Evolutionary conservation across 345 rosid genomes (phyloP).

Genomic region (Gynandropsis gynandra): DNA sequence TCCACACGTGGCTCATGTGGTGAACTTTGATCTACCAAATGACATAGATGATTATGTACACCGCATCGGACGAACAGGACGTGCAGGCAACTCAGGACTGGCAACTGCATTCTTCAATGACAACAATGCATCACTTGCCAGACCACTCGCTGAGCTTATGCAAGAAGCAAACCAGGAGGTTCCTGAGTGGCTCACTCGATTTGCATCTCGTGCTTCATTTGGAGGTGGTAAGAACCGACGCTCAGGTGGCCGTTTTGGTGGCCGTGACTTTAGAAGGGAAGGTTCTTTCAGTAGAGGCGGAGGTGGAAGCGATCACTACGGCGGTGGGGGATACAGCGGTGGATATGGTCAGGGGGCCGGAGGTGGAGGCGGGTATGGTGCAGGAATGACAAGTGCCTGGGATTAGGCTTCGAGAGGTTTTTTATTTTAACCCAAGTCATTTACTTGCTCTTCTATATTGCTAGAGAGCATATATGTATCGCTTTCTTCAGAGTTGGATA

Average conservation of each 20-base stretch:
- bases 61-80: conserved; percentile 95
- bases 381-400: conserved; percentile 68
- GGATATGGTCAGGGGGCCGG: conserved; percentile 27
- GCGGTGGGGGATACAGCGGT: conserved; percentile 29
- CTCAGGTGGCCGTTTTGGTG: conserved; percentile 79
- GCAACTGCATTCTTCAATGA: conserved; percentile 98
- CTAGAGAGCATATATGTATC: conserved; percentile 25
- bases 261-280: conserved; percentile 79
- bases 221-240: conserved; percentile 67
- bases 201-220: conserved; percentile 61
- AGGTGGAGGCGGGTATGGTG: conserved; percentile 17
- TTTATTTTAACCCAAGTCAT: conserved; percentile 12
- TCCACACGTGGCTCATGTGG: conserved; percentile 90
- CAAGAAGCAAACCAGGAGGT: conserved; percentile 95
- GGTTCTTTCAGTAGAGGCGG: conserved; percentile 51
- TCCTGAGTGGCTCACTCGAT: conserved; percentile 84
- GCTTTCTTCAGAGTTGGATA: conserved; percentile 21
- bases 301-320: conserved; percentile 34
- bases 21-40: conserved; percentile 91
- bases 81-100: conserved; percentile 87
- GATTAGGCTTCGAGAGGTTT: conserved; percentile 33
- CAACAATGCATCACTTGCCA: conserved; percentile 61
- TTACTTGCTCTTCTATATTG: conserved; percentile 18
- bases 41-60: conserved; percentile 97
- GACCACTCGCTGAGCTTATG: conserved; percentile 68